Percentiles rank a stretch among this genome's conserved stretches.
phyloP scores from a whole-genome alignment of 805 yeast species.

The Ogataea ramenticola region DNA sequence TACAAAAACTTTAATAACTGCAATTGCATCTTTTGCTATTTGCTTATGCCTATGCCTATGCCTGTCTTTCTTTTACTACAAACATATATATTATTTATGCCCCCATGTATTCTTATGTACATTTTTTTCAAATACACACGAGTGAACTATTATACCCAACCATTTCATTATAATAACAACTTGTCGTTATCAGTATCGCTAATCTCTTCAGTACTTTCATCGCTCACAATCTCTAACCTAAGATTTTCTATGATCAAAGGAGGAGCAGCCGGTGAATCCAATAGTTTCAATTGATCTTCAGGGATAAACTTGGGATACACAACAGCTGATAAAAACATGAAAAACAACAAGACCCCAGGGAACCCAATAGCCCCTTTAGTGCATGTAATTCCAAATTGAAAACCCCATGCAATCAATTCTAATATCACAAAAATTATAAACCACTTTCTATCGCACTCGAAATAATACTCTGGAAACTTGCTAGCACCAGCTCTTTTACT shows the following conservation, averaged over 20 bases:
- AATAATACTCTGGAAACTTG: conserved; percentile 14
- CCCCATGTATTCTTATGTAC: no score
- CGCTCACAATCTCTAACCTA: background rate
- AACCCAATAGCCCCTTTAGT: conserved; percentile 92
- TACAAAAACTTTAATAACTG: no score
- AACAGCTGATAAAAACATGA: conserved; percentile 50
- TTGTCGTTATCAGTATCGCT: background rate
- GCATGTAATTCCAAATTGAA: conserved; percentile 78
- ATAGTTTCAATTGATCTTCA: conserved; percentile 43
- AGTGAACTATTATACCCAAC: no score
- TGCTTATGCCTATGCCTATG: no score
- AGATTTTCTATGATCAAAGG: conserved; percentile 25
- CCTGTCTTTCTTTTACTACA: no score
- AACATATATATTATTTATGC: no score
- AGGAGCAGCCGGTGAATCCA: conserved; percentile 46
- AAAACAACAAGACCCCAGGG: conserved; percentile 76
- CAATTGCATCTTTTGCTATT: no score
- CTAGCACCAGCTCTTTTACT: conserved; percentile 14
- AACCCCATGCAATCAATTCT: conserved; percentile 62
- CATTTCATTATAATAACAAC: no score
- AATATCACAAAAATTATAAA: conserved; percentile 49
- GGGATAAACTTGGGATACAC: conserved; percentile 60
- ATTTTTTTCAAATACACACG: no score
- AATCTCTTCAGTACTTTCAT: background rate
- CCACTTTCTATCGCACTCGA: conserved; percentile 34